Percentiles rank a stretch among this genome's conserved stretches.
Evolutionary conservation across 2,329 filamentous ascomycete genomes (phyloP).

Genomic region (Coniochaeta ligniaria): DNA sequence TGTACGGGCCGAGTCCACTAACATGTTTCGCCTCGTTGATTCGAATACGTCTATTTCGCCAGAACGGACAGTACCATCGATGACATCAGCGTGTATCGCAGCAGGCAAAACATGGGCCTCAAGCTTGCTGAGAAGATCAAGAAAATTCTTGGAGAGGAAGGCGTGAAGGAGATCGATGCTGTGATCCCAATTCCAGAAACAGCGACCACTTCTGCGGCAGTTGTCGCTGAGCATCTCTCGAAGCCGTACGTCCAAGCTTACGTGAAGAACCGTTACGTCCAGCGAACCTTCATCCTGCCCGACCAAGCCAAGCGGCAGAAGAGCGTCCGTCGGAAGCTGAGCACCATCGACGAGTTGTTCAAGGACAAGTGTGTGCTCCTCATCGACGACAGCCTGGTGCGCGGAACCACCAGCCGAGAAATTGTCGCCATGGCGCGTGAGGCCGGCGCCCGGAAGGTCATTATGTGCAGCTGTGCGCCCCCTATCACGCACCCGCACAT

Average conservation of each 20-base stretch:
- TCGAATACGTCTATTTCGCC: slow-evolving; percentile 61
- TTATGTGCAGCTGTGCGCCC: slow-evolving; percentile 77
- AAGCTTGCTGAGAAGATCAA: slow-evolving; percentile 70
- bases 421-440: slow-evolving; percentile 79
- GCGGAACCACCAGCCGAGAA: slow-evolving; percentile 44
- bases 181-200: slow-evolving; percentile 65
- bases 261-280: slow-evolving; percentile 85
- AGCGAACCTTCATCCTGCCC: slow-evolving; percentile 63
- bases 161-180: slow-evolving; percentile 69
- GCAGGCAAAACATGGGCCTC: slow-evolving; percentile 79
- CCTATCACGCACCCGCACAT: slow-evolving; percentile 82
- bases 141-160: slow-evolving; percentile 58
- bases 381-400: slow-evolving; percentile 86
- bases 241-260: slow-evolving; percentile 78
- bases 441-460: slow-evolving; percentile 72
- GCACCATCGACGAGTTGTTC: slow-evolving; percentile 81
- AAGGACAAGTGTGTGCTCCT: slow-evolving; percentile 71
- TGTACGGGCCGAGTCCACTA: no score
- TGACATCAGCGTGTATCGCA: slow-evolving; percentile 79
- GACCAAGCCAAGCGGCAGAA: slow-evolving; percentile 75
- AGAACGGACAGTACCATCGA: slow-evolving; percentile 78
- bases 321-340: slow-evolving; percentile 83
- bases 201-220: slow-evolving; percentile 60
- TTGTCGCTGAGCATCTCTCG: slow-evolving; percentile 65
- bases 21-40: no score